Conservation (phyloP, 257 asterid genomes). For the Fraxinus quadrangulata region DNA sequence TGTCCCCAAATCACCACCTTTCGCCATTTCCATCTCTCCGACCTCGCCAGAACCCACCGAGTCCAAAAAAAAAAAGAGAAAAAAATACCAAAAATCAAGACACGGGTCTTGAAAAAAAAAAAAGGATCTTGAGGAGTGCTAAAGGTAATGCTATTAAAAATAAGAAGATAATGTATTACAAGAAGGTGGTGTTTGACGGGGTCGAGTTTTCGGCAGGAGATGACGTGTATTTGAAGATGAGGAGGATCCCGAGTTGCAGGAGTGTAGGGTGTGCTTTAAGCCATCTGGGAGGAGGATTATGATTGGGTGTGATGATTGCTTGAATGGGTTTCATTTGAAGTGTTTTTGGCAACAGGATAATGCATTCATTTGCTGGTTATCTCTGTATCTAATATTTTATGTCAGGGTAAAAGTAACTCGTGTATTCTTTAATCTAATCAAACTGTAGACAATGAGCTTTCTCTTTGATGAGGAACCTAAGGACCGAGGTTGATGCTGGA, state of each 20-base stretch:
- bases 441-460: conserved; percentile 91
- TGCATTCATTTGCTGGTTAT: conserved; percentile 12
- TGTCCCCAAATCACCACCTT: conserved; percentile 30
- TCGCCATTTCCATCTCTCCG: conserved; percentile 40
- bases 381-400: background rate
- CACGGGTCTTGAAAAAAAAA: conserved; percentile 26
- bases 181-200: conserved; percentile 73
- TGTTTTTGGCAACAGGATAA: conserved; percentile 38
- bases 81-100: conserved; percentile 25
- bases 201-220: conserved; percentile 71
- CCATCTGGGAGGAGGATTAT: conserved; percentile 60
- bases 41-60: conserved; percentile 54
- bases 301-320: conserved; percentile 93
- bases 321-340: conserved; percentile 88
- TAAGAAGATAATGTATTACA: conserved; percentile 58
- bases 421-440: conserved; percentile 28
- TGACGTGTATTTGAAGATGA: conserved; percentile 80
- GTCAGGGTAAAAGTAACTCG: conserved; percentile 15
- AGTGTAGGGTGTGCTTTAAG: conserved; percentile 77
- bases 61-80: conserved; percentile 50
- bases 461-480: conserved; percentile 79
- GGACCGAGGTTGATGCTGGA: conserved; percentile 85
- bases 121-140: conserved; percentile 27
- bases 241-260: conserved; percentile 75
- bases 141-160: conserved; percentile 15